Evolutionary conservation across 2,329 filamentous ascomycete species (phyloP).

Genomic region (Penicillium sp.): DNA sequence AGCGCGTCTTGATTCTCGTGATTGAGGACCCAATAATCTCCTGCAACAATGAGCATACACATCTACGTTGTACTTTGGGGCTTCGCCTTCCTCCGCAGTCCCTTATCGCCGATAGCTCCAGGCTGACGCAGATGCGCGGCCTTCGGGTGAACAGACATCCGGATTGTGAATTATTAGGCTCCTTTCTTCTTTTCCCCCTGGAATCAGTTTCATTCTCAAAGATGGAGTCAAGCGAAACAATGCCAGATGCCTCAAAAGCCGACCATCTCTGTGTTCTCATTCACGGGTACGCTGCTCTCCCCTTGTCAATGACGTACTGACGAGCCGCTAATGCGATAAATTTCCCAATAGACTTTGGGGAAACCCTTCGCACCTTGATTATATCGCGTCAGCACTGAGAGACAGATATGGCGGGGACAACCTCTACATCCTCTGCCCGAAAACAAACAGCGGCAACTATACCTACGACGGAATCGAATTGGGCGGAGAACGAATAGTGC

Average conservation of each 20-base stretch:
- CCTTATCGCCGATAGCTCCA: conserved; percentile 10
- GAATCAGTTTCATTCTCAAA: not conserved
- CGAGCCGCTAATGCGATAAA: conserved; percentile 7
- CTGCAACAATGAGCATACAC: not conserved
- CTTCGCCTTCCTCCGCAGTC: not conserved
- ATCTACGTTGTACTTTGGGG: no score
- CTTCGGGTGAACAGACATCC: conserved; percentile 5
- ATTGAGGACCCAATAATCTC: not conserved
- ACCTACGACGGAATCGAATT: conserved; percentile 61
- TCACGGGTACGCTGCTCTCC: conserved; percentile 45
- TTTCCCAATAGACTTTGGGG: conserved; percentile 47
- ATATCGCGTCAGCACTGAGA: conserved; percentile 45
- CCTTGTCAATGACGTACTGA: conserved; percentile 8
- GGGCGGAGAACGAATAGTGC: conserved; percentile 57
- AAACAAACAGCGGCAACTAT: conserved; percentile 49
- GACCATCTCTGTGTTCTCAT: conserved; percentile 55
- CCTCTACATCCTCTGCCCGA: conserved; percentile 49
- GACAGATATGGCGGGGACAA: conserved; percentile 43
- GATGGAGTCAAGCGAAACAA: not conserved
- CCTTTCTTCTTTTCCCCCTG: not conserved
- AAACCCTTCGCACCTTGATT: conserved; percentile 51
- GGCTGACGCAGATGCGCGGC: conserved; percentile 1
- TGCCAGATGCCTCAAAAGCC: conserved; percentile 20
- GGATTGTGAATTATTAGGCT: not conserved
- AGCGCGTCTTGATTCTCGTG: not conserved